These are phyloP conservation scores for Cladophialophora carrionii DNA, from an alignment of 2,329 filamentous ascomycete genomes.

Conservation along the genomic window DNA sequence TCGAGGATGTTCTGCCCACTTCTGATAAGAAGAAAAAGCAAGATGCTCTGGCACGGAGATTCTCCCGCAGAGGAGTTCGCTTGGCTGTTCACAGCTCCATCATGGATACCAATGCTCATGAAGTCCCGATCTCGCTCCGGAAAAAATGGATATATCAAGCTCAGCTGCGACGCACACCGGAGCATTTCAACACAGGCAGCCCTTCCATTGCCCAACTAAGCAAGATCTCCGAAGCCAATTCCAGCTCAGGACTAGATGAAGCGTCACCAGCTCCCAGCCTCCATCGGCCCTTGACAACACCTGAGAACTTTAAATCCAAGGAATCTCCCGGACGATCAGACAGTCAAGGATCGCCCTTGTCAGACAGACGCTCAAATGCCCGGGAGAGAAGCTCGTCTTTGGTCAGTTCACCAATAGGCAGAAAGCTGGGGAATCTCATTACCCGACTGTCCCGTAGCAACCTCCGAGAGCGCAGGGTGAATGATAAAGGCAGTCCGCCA, in stretches of 20 bases:
- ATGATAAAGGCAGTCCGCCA: background rate
- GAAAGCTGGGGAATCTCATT: slow-evolving; percentile 24
- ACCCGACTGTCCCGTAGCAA: slow-evolving; percentile 15
- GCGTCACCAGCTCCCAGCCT: background rate
- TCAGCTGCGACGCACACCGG: slow-evolving; percentile 8
- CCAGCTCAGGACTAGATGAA: slow-evolving; percentile 17
- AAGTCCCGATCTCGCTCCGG: slow-evolving; percentile 33
- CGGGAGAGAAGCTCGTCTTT: slow-evolving; percentile 26
- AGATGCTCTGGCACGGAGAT: slow-evolving; percentile 26
- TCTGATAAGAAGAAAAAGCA: slow-evolving; percentile 14
- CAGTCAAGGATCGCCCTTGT: slow-evolving; percentile 4
- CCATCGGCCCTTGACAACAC: slow-evolving; percentile 10
- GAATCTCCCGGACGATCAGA: background rate
- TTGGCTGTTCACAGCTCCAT: slow-evolving; percentile 38
- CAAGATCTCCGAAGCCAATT: slow-evolving; percentile 34
- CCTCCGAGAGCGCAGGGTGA: slow-evolving; percentile 6
- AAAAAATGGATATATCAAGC: slow-evolving; percentile 37
- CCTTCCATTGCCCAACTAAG: slow-evolving; percentile 31
- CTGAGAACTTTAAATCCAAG: background rate
- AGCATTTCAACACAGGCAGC: slow-evolving; percentile 9
- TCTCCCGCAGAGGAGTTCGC: slow-evolving; percentile 36
- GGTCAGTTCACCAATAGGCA: slow-evolving; percentile 22
- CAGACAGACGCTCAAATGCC: slow-evolving; percentile 15
- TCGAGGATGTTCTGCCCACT: slow-evolving; percentile 34
- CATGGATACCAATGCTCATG: slow-evolving; percentile 34